Percentiles rank a stretch among this genome's conserved stretches.
phyloP scores from a whole-genome alignment of 345 rosid genomes.

The Lepidium africanum region DNA sequence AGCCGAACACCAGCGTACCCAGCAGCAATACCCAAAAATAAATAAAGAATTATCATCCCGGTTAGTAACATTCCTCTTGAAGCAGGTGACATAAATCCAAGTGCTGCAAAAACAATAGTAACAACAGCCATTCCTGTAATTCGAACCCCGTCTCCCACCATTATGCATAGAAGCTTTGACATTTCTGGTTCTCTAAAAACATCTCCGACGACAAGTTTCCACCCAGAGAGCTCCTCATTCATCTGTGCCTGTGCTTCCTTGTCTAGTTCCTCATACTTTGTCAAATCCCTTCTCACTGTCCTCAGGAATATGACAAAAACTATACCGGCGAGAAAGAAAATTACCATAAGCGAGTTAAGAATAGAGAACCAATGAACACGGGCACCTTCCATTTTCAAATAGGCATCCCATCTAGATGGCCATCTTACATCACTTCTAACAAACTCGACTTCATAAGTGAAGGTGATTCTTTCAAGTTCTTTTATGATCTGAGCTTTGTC shows the following conservation, averaged over 20 bases:
- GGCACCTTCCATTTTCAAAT: constrained; percentile 84
- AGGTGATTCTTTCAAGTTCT: constrained; percentile 60
- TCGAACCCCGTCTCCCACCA: constrained; percentile 74
- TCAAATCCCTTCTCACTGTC: constrained; percentile 80
- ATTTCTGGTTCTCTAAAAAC: constrained; percentile 75
- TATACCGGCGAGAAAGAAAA: constrained; percentile 67
- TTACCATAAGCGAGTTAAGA: constrained; percentile 71
- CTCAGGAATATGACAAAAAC: constrained; percentile 75
- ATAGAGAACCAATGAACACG: constrained; percentile 87
- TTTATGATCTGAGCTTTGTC: constrained; percentile 77
- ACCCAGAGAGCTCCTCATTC: constrained; percentile 84
- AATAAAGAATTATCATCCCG: constrained; percentile 75
- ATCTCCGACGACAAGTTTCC: constrained; percentile 91
- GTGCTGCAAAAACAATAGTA: constrained; percentile 68
- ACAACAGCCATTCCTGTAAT: constrained; percentile 78
- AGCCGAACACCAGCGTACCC: constrained; percentile 67
- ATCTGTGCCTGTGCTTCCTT: constrained; percentile 83
- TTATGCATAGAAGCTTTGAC: constrained; percentile 64
- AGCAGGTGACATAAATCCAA: constrained; percentile 83
- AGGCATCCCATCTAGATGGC: constrained; percentile 93
- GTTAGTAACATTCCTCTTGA: constrained; percentile 84
- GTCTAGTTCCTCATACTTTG: constrained; percentile 74
- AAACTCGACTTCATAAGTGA: constrained; percentile 78
- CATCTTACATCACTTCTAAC: constrained; percentile 64
- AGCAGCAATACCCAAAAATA: constrained; percentile 63